These are phyloP conservation scores for Kwoniella bestiolae DNA, from an alignment of 768 basidiomycete genomes.

Conservation along the genomic window DNA sequence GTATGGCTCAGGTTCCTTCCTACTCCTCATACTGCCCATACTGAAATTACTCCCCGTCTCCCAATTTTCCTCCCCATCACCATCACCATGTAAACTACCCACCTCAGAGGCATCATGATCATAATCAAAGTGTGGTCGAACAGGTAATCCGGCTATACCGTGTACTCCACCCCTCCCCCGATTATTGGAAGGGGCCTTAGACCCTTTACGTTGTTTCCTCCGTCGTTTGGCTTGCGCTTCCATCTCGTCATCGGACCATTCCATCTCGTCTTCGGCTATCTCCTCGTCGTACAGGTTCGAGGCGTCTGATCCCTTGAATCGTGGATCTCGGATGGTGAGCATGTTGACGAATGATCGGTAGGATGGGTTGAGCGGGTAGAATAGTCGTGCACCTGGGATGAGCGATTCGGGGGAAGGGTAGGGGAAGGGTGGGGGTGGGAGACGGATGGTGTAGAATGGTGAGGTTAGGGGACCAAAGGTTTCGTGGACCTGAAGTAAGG, in stretches of 20 bases:
- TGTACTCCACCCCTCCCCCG: too few relatives aligned
- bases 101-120: slow-evolving; percentile 32
- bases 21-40: slow-evolving; percentile 26
- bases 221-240: slow-evolving; percentile 74
- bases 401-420: slow-evolving; percentile 43
- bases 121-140: slow-evolving; percentile 52
- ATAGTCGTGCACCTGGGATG: slow-evolving; percentile 63
- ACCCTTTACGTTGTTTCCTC: slow-evolving; percentile 58
- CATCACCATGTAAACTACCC: slow-evolving; percentile 36
- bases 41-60: slow-evolving; percentile 29
- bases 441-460: slow-evolving; percentile 86
- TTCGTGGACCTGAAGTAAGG: slow-evolving; percentile 74
- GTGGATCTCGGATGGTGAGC: slow-evolving; percentile 65
- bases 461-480: slow-evolving; percentile 92
- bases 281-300: slow-evolving; percentile 95
- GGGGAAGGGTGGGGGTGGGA: slow-evolving; percentile 65
- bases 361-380: slow-evolving; percentile 71
- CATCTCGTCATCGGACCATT: slow-evolving; percentile 94
- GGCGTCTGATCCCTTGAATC: slow-evolving; percentile 85
- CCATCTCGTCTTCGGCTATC: slow-evolving; percentile 82
- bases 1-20: slow-evolving; percentile 47
- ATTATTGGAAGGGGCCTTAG: slow-evolving; percentile 3
- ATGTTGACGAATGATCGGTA: slow-evolving; percentile 82
- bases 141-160: slow-evolving; percentile 30
- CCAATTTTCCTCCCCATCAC: slow-evolving; percentile 12